These are phyloP conservation scores for Saccharomyces mikatae DNA, from an alignment of 805 yeast species.

Conservation along the genomic window DNA sequence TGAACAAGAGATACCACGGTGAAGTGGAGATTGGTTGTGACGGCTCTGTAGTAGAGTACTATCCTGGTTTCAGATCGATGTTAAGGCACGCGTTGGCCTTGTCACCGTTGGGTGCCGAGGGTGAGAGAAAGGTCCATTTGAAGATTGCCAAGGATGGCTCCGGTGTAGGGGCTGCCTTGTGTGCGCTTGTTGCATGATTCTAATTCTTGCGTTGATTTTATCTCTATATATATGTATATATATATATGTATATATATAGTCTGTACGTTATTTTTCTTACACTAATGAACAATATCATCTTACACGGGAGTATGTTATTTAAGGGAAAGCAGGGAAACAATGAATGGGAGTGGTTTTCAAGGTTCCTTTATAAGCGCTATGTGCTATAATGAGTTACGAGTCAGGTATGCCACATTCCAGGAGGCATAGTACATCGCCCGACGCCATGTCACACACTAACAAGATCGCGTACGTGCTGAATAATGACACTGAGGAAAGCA, in stretches of 20 bases:
- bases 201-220: background rate
- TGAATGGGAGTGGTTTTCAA: background rate
- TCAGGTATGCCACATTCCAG: background rate
- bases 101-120: conserved; percentile 65
- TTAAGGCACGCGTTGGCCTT: conserved; percentile 69
- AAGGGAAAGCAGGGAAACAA: background rate
- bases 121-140: conserved; percentile 64
- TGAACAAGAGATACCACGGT: conserved; percentile 46
- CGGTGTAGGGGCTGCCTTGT: conserved; percentile 94
- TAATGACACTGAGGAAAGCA: conserved; percentile 1
- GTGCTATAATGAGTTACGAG: too few species aligned
- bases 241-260: background rate
- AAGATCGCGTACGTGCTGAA: background rate
- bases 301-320: background rate
- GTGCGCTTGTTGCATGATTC: conserved; percentile 49
- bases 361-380: background rate
- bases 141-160: conserved; percentile 90
- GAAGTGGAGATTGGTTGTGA: conserved; percentile 93
- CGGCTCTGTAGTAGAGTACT: conserved; percentile 88
- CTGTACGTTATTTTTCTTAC: background rate
- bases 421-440: background rate
- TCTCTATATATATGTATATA: background rate
- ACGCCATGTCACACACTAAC: background rate
- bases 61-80: conserved; percentile 80
- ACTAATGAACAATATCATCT: background rate